Base-by-base conservation (phyloP, 2,329 filamentous ascomycete genomes). In the Fusarium annulatum region DNA sequence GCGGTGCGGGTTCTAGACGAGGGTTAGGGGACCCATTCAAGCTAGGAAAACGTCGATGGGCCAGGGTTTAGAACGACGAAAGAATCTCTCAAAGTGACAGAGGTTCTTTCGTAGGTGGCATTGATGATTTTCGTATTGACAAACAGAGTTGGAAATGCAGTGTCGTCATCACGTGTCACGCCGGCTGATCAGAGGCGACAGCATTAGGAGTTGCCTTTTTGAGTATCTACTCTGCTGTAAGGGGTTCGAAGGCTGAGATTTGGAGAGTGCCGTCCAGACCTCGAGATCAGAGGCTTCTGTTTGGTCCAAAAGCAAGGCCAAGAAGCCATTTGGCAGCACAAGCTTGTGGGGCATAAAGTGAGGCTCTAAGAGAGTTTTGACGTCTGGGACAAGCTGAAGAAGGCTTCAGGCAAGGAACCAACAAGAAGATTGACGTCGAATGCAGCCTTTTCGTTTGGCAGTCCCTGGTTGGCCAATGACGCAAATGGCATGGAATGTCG, bases 141-240 rank as follows among this genome's bases (percentile, higher is more conserved):
- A 64, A 64, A 56, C 62, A 59, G n/a, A 64, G 45, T 64, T 64
- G 48, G 63, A 62, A 61, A 49, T 43, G 23, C 59, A 60, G 57
- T 76, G 68, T 69, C 69, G 72, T 75, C 64, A 76, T 77, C 73
- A 77, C 75, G 72, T 77, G 72, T 75, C 53, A 64, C 57, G 49
- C 18, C 49, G 46, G 61, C 60, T 67, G 65, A 75, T 64, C 67
- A 56, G 65, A 72, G 64, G 63, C 71, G 60, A 68, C 30, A 59
- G 33, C 36, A 39, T 19, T 33, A 42, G 58, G 26, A 43, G 43
- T 30, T 43, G 46, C 68, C 61, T 10, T 46, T 73, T 64, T 51
- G 55, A 60, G 55, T 36, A 55, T 39, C 42, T 52, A 59, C 43
- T 28, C 33, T 61, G 26, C 67, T 72, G 69, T 45, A 65, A 65